Percentiles rank a stretch among this genome's conserved stretches.
phyloP scores from a whole-genome alignment of 1,139 yeast species.

The Arxiozyma bovina region DNA sequence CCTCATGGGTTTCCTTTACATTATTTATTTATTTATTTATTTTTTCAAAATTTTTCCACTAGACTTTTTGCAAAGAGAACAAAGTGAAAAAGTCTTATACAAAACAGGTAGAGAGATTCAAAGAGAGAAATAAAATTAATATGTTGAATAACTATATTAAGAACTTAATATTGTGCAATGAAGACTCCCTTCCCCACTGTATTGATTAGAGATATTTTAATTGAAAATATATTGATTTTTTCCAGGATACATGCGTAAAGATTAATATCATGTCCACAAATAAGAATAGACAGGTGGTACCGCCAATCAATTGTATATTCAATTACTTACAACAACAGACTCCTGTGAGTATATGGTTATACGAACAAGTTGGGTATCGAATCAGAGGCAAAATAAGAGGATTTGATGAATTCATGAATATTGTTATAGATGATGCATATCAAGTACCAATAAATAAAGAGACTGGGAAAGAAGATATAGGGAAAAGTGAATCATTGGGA shows the following conservation, averaged over 20 bases:
- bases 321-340: conserved; percentile 77
- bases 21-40: too few species aligned
- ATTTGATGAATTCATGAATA: conserved; percentile 95
- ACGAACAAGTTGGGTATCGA: conserved; percentile 69
- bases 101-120: too few species aligned
- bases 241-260: background rate
- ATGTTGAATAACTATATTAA: too few species aligned
- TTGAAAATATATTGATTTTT: too few species aligned
- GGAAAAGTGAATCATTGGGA: conserved; percentile 42
- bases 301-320: conserved; percentile 88
- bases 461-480: conserved; percentile 24
- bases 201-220: too few species aligned
- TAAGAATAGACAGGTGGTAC: conserved; percentile 36
- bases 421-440: conserved; percentile 83
- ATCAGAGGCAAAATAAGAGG: conserved; percentile 82
- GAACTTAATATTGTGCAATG: too few species aligned
- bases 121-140: too few species aligned
- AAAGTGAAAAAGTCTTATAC: too few species aligned
- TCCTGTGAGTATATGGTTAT: conserved; percentile 76
- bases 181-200: too few species aligned
- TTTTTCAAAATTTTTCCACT: too few species aligned
- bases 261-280: conserved; percentile 7
- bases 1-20: too few species aligned
- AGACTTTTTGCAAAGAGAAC: too few species aligned
- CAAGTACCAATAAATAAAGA: conserved; percentile 44